A percentile compares a stretch with the other conserved stretches of the same genome.
phyloP scores from a whole-genome alignment of 176 grass and related monocot species.

The Bolboschoenus planiculmis region DNA sequence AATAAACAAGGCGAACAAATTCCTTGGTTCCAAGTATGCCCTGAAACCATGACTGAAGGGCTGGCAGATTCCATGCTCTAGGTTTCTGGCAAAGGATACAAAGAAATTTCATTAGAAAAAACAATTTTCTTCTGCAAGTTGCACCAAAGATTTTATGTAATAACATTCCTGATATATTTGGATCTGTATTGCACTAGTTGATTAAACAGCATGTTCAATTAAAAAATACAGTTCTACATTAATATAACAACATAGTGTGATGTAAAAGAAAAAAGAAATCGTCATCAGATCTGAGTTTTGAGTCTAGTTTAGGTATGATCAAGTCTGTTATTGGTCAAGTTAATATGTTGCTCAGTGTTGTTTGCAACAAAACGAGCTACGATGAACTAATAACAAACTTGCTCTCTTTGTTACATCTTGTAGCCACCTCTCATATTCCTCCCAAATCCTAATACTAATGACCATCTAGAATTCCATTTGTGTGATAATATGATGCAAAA shows the following conservation, averaged over 20 bases:
- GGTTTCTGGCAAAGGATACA: constrained; percentile 49
- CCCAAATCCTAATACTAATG: neutral
- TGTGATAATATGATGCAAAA: neutral
- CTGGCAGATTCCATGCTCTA: constrained; percentile 56
- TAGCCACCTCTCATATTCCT: neutral
- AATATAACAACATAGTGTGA: neutral
- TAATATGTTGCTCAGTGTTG: neutral
- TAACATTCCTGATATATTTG: neutral
- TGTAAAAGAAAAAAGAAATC: neutral
- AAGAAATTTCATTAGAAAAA: constrained; percentile 15
- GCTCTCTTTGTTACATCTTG: neutral
- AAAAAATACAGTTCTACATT: neutral
- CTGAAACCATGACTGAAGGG: constrained; percentile 60
- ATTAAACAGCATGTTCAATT: neutral
- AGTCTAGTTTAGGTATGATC: neutral
- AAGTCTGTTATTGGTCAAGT: neutral
- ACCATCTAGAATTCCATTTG: neutral
- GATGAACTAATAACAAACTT: neutral
- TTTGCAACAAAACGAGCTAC: neutral
- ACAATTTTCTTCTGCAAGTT: neutral
- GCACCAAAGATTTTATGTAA: neutral
- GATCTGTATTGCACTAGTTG: neutral
- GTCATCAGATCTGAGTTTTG: neutral
- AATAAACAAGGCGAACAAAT: constrained; percentile 87
- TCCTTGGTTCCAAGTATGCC: constrained; percentile 72